Percentiles rank a stretch among this genome's conserved stretches.
These are phyloP conservation scores for Agrostemma githago DNA, from an alignment of 148 eudicot genomes.

Conservation along the genomic window DNA sequence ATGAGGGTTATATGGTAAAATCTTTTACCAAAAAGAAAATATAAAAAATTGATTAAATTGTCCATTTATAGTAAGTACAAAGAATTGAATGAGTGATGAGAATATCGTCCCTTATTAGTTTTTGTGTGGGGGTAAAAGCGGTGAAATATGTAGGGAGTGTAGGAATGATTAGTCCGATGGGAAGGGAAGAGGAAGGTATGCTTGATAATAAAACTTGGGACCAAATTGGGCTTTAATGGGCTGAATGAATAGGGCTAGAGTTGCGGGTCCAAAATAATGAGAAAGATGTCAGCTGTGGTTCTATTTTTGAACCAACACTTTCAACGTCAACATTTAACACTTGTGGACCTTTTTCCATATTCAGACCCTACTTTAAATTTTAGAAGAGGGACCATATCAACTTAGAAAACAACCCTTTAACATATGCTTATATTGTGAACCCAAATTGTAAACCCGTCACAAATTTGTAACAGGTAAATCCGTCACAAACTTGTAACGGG, in stretches of 20 bases:
- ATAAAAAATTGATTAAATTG: too few species aligned
- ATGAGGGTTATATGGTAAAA: too few species aligned
- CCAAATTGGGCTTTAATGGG: constrained; percentile 19
- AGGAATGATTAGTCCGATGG: not conserved
- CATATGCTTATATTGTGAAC: not conserved
- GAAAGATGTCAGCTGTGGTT: constrained; percentile 10
- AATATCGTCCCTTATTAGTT: too few species aligned
- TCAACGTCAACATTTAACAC: constrained; percentile 24
- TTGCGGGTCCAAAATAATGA: constrained; percentile 8
- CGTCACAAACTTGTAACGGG: too few species aligned
- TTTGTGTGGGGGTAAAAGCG: not conserved
- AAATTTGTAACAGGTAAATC: too few species aligned
- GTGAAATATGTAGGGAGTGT: not conserved
- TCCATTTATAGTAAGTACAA: too few species aligned
- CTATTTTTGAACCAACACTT: constrained; percentile 13
- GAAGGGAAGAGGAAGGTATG: not conserved
- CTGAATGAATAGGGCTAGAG: constrained; percentile 2
- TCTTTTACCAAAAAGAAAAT: too few species aligned
- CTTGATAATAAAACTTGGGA: not conserved
- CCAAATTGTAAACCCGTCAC: too few species aligned
- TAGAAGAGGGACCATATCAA: constrained; percentile 7
- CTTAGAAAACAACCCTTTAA: not conserved
- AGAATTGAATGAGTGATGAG: too few species aligned
- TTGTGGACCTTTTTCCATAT: constrained; percentile 25
- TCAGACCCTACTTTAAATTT: constrained; percentile 18